These are phyloP conservation scores for Cordyceps cateniannulata DNA, from an alignment of 2,329 filamentous ascomycete genomes.

Conservation along the genomic window DNA sequence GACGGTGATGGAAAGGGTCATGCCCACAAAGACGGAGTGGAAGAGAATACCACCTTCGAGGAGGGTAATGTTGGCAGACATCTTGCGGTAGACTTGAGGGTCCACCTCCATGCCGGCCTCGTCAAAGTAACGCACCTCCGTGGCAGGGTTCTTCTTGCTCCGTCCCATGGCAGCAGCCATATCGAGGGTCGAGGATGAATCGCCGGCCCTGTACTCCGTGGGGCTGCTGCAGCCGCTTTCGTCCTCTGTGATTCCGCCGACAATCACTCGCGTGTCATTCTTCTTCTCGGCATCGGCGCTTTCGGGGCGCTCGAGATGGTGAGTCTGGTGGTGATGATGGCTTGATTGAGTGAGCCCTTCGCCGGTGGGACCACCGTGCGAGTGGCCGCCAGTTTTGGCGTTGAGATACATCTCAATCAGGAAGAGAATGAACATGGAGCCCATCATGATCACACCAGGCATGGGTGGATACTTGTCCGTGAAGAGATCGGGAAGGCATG, in stretches of 20 bases:
- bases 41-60: constrained; percentile 75
- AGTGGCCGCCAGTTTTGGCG: constrained; percentile 51
- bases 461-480: constrained; percentile 53
- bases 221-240: constrained; percentile 8
- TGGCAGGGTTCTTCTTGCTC: not conserved
- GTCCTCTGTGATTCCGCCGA: constrained; percentile 33
- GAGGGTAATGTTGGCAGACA: constrained; percentile 66
- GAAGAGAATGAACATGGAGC: constrained; percentile 54
- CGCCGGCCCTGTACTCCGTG: not conserved
- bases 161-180: constrained; percentile 10
- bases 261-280: constrained; percentile 20
- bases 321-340: constrained; percentile 10
- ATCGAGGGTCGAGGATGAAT: not conserved
- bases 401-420: constrained; percentile 57
- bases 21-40: constrained; percentile 70
- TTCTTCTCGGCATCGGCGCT: not conserved
- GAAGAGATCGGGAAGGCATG: constrained; percentile 54
- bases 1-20: constrained; percentile 63
- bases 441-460: constrained; percentile 61
- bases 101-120: constrained; percentile 39
- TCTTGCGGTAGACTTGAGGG: constrained; percentile 47
- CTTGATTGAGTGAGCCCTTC: not conserved
- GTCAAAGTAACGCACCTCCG: constrained; percentile 21
- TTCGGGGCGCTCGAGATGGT: constrained; percentile 1
- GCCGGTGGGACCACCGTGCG: constrained; percentile 50